Conservation (phyloP, 805 yeast species). For the Kodamaea sagamina region DNA sequence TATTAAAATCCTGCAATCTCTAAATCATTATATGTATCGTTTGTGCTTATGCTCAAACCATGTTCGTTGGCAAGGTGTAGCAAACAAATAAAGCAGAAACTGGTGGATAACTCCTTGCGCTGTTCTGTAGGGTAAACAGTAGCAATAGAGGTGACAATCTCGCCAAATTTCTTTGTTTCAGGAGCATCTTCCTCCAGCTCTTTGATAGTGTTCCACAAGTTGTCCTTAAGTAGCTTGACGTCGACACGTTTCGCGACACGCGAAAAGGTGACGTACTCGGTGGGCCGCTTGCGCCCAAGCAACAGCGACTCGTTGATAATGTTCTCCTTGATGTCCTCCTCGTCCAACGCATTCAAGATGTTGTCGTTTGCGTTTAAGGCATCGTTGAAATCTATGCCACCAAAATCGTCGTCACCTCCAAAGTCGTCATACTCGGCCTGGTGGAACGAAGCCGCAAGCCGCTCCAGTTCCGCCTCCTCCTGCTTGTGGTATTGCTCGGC, state of each 20-base stretch:
- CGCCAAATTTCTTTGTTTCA: conserved; percentile 42
- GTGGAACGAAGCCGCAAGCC: conserved; percentile 39
- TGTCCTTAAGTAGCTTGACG: conserved; percentile 69
- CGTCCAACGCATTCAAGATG: conserved; percentile 11
- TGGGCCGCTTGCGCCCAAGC: conserved; percentile 30
- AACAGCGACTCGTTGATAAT: conserved; percentile 23
- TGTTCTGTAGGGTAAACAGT: conserved; percentile 57
- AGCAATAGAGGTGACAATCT: conserved; percentile 50
- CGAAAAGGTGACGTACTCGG: conserved; percentile 56
- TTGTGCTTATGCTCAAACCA: conserved; percentile 59
- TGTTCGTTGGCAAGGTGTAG: conserved; percentile 86
- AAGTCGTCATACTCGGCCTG: conserved; percentile 45
- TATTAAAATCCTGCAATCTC: conserved; percentile 20
- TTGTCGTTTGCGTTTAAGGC: conserved; percentile 35
- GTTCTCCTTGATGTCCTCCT: conserved; percentile 13
- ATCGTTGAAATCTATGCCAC: conserved; percentile 46
- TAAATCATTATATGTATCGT: conserved; percentile 43
- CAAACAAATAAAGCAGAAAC: conserved; percentile 81
- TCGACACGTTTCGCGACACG: conserved; percentile 79
- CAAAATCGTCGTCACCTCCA: conserved; percentile 37
- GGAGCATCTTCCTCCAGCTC: conserved; percentile 24
- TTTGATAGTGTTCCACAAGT: conserved; percentile 63
- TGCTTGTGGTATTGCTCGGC: conserved; percentile 59
- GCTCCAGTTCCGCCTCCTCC: conserved; percentile 36
- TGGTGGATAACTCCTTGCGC: conserved; percentile 71